Base-by-base conservation (phyloP, 2,329 filamentous ascomycete genomes). In the Elsinoe arachidis region DNA sequence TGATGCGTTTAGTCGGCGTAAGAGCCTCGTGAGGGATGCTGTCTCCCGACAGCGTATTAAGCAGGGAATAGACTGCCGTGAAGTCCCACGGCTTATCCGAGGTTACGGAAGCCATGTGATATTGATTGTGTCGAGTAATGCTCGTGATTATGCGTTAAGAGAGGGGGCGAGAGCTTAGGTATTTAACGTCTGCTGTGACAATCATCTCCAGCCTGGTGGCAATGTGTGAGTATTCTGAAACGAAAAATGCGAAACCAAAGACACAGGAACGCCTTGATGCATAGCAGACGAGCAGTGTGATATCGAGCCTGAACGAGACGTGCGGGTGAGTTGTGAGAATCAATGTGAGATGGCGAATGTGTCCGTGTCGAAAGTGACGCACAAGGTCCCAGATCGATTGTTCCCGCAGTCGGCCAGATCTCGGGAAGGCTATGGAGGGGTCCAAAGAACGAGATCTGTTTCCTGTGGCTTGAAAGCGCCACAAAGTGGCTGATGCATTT, bases 41-140 rank as follows among this genome's bases (percentile, higher is more conserved):
- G 17, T 23, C 47, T 47, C 12, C 39, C 38, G 34, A 62, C 59
- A 69, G 62, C 21, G 64, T 65, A 58, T 69, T 68, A 62, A 75
- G 69, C 37, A 78, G 68, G 37, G 74, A 69, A 56, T 75, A 67
- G 38, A 72, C 74, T n/a, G 73, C 68, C 58, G 73, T 70, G 56
- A 78, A 73, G 64, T 76, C 73, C 76, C 76, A 78, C 43, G 71
- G 67, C 57, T 69, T 70, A 46, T 66, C 59, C 14, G 69, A 67
- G 58, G 66, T 65, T 44, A 55, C 43, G n/a, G 66, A 61, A 55
- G 62, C 65, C 67, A 69, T 69, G 55, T 59, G 61, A 19, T 5
- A 51, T 56, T 35, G 39, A 19, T 55, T 37, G 7, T 47, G 15
- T 35, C n/a, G 12, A 19, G 43, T 41, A 19, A 33, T 5, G 14